Percentiles rank a stretch among this genome's conserved stretches.
Conservation (phyloP, 257 asterid species). For the Salvia splendens region DNA sequence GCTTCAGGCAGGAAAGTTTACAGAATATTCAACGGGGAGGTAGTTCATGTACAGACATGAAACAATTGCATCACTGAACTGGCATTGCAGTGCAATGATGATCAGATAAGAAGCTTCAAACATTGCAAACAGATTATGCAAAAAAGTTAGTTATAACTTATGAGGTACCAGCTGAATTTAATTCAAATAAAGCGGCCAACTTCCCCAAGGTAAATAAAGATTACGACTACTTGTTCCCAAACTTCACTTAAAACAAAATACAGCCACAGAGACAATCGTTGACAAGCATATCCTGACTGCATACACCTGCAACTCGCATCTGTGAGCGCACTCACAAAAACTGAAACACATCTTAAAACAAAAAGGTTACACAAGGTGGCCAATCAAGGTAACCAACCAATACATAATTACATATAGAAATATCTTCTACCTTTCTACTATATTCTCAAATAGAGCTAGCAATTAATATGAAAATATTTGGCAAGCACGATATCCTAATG, state of each 20-base stretch:
- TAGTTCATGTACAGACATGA: too few relatives aligned
- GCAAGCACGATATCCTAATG: background rate
- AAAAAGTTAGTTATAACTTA: background rate
- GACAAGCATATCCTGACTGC: background rate
- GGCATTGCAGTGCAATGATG: background rate
- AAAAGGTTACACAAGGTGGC: background rate
- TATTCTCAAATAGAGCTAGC: background rate
- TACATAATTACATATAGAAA: background rate
- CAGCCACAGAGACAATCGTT: background rate
- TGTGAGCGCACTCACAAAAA: background rate
- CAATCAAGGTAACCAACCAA: background rate
- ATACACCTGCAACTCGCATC: conserved; percentile 4
- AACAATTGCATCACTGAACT: background rate
- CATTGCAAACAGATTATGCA: background rate
- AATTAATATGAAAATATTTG: conserved; percentile 6
- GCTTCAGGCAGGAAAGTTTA: too few relatives aligned
- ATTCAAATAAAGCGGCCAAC: background rate
- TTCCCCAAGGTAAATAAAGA: background rate
- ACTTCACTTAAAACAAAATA: background rate
- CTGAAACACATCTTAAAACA: background rate
- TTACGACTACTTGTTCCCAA: background rate
- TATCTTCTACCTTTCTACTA: background rate
- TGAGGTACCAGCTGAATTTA: background rate
- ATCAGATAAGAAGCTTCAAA: background rate
- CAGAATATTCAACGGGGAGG: too few relatives aligned